Percentiles rank a stretch among this genome's conserved stretches.
Conservation (phyloP, 129 eudicot species). For the Saposhnikovia divaricata region DNA sequence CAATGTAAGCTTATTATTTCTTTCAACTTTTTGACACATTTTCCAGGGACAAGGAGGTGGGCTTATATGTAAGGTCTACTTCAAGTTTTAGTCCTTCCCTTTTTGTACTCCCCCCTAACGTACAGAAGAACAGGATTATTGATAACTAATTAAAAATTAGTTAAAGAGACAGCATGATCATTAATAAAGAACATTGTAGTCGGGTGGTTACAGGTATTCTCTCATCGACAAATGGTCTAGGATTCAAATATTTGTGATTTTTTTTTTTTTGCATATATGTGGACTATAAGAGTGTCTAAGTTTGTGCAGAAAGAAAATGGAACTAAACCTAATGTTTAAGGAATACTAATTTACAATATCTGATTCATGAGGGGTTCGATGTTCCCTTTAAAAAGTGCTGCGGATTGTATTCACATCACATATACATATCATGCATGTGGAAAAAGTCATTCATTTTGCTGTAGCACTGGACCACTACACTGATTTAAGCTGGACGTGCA, state of each 20-base stretch:
- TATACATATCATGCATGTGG: constrained; percentile 11
- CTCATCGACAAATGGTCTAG: not conserved
- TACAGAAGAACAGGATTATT: not conserved
- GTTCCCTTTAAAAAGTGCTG: not conserved
- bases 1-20: not conserved
- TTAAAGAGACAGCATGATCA: not conserved
- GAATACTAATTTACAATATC: not conserved
- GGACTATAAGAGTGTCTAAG: not conserved
- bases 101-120: not conserved
- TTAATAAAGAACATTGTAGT: not conserved
- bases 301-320: not conserved
- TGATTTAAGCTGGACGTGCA: not conserved
- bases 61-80: not conserved
- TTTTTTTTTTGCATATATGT: too few species aligned
- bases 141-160: too few species aligned
- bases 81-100: not conserved
- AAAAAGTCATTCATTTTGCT: constrained; percentile 4
- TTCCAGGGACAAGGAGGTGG: not conserved
- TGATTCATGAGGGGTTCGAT: not conserved
- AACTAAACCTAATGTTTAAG: not conserved
- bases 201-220: not conserved
- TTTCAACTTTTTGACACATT: not conserved
- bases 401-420: not conserved
- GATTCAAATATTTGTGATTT: not conserved
- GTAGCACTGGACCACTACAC: not conserved